Base-by-base conservation (phyloP, 768 basidiomycete species). In the Calocera cornea region DNA sequence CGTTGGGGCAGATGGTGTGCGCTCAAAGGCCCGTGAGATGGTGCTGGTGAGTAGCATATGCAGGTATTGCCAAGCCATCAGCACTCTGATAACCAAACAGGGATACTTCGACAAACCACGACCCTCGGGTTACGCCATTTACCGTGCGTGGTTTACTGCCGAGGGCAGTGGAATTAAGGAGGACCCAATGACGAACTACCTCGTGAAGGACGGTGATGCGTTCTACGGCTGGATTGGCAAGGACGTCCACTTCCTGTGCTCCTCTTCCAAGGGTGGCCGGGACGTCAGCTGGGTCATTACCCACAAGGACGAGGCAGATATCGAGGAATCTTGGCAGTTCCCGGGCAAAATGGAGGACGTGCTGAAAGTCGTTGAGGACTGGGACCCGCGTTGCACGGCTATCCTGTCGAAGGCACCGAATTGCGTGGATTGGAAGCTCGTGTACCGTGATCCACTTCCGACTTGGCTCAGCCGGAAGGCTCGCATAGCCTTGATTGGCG, bases 1-100 rank as follows among this genome's bases (percentile, higher is more conserved):
- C 36, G 38, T 75, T 47, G 73, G 72, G 64, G 72, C 73, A 7
- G 72, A 74, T 69, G 75, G 75, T 47, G 70, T 72, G 49, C 73
- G 71, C 64, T 70, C 60, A 66, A 36, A 60, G 31, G 71, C 72
- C 14, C 69, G 69, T 33, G 34, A 68, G 34, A 67, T 64, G 34
- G 60, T 70, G 16, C 68, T 68, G 19, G 77, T 75, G 64, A 65
- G 72, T 70, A 24, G 27, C 38, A 64, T 64, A n/a, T n/a, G n/a
- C 12, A 50, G 12, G 8, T n/a, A 50, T 27, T 27, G 10, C 24
- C n/a, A n/a, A 50, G 12, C 10, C 24, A n/a, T 16, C 19, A 1
- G 22, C n/a, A 12, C 49, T 7, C 49, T 50, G 24, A 50, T 50
- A 14, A 19, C 22, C 1, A 22, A 14, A 12, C 65, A 75, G 73